Percentiles rank a stretch among this genome's conserved stretches.
These are phyloP conservation scores for Conringia planisiliqua DNA, from an alignment of 345 rosid species.

Conservation along the genomic window DNA sequence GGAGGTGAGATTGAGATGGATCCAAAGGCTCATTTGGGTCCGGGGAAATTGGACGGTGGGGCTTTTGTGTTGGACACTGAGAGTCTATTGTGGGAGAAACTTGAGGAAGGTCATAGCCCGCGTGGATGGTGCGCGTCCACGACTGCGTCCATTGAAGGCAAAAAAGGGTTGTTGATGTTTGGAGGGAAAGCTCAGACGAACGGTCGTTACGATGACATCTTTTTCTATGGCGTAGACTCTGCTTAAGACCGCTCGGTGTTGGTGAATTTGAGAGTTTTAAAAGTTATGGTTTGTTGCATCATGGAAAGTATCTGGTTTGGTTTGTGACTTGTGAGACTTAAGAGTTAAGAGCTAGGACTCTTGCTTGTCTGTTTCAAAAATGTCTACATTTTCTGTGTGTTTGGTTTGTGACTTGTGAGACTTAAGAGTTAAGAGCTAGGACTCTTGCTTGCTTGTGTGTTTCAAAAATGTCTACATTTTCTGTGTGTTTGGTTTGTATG, in stretches of 20 bases:
- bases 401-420: background rate
- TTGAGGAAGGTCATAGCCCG: background rate
- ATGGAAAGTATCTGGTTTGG: background rate
- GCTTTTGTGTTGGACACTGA: background rate
- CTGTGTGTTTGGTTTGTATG: background rate
- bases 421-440: background rate
- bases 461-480: background rate
- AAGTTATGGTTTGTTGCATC: background rate
- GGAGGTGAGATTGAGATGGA: background rate
- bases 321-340: background rate
- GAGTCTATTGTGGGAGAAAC: background rate
- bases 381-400: background rate
- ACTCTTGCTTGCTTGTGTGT: background rate
- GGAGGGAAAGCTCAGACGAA: background rate
- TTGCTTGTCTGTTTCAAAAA: background rate
- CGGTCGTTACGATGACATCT: background rate
- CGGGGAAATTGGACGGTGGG: background rate
- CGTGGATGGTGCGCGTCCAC: constrained; percentile 1
- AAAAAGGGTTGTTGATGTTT: background rate
- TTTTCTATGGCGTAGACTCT: background rate
- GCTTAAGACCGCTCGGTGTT: background rate
- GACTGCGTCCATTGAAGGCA: background rate
- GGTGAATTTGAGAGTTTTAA: background rate
- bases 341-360: background rate
- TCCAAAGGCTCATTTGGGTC: background rate